Percentiles rank a stretch among this genome's conserved stretches.
These are phyloP conservation scores for Penicillium sp. DNA, from an alignment of 2,329 filamentous ascomycete genomes.

Conservation along the genomic window DNA sequence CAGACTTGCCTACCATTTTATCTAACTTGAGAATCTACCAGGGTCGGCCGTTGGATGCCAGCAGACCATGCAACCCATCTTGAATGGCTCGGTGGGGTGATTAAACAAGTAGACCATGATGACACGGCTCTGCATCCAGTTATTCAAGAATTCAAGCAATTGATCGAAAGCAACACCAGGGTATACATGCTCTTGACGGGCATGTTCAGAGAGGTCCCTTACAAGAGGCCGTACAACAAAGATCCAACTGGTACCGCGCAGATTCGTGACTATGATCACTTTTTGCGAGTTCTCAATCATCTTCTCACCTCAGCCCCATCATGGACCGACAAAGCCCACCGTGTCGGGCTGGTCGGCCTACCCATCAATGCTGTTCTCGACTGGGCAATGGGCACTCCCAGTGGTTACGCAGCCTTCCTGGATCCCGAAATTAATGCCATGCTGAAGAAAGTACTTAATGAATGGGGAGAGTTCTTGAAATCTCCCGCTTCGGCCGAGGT, in stretches of 20 bases:
- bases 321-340: constrained; percentile 40
- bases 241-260: constrained; percentile 68
- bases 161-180: constrained; percentile 69
- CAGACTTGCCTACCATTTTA: neutral
- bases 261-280: constrained; percentile 69
- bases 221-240: constrained; percentile 63
- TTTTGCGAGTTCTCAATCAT: constrained; percentile 71
- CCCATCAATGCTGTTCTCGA: constrained; percentile 65
- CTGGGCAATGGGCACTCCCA: constrained; percentile 64
- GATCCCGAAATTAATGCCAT: constrained; percentile 59
- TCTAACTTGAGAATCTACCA: constrained; percentile 30
- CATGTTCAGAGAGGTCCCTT: constrained; percentile 73
- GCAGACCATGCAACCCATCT: constrained; percentile 66
- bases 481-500: constrained; percentile 62
- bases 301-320: constrained; percentile 40
- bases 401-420: constrained; percentile 62
- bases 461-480: constrained; percentile 61
- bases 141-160: constrained; percentile 66
- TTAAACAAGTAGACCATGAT: constrained; percentile 61
- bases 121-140: constrained; percentile 62
- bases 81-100: constrained; percentile 65
- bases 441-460: constrained; percentile 58
- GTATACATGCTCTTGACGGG: constrained; percentile 70
- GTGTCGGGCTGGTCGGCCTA: constrained; percentile 57
- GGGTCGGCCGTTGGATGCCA: constrained; percentile 67